Evolutionary conservation across 2,329 filamentous ascomycete genomes (phyloP).

Genomic region (Zymoseptoria ardabiliae): DNA sequence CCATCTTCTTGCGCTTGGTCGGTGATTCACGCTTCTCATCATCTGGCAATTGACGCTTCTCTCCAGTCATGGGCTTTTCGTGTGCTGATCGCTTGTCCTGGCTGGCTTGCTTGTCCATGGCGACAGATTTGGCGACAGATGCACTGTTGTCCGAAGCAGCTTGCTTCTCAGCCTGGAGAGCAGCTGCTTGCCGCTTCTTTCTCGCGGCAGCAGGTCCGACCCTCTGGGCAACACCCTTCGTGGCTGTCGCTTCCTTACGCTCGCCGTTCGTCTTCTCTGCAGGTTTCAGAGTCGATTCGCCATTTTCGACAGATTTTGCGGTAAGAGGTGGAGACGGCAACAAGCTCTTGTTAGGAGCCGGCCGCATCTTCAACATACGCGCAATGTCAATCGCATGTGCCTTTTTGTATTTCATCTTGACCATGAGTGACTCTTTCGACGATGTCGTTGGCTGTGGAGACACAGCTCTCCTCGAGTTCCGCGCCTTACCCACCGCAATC

Average conservation of each 20-base stretch:
- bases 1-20: conserved; percentile 22
- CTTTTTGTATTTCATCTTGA: conserved; percentile 27
- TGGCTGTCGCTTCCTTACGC: conserved; percentile 9
- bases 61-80: conserved; percentile 5
- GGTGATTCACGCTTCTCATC: conserved; percentile 11
- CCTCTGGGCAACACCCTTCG: conserved; percentile 27
- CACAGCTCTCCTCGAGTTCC: conserved; percentile 7
- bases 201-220: conserved; percentile 17
- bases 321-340: conserved; percentile 1
- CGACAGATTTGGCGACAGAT: background rate
- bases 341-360: conserved; percentile 16
- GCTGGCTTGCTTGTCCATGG: background rate
- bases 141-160: background rate
- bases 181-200: conserved; percentile 6
- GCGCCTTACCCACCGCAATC: conserved; percentile 9
- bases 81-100: conserved; percentile 4
- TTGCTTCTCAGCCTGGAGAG: background rate
- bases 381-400: conserved; percentile 17
- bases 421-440: conserved; percentile 12
- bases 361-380: conserved; percentile 25
- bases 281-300: conserved; percentile 5
- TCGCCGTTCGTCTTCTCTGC: conserved; percentile 10
- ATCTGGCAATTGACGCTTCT: conserved; percentile 10
- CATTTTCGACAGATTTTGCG: conserved; percentile 4
- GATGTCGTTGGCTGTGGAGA: conserved; percentile 1